A percentile compares a stretch with the other conserved stretches of the same genome.
Conservation (phyloP, 1,284 basidiomycete species). For the Naganishia liquefaciens region DNA sequence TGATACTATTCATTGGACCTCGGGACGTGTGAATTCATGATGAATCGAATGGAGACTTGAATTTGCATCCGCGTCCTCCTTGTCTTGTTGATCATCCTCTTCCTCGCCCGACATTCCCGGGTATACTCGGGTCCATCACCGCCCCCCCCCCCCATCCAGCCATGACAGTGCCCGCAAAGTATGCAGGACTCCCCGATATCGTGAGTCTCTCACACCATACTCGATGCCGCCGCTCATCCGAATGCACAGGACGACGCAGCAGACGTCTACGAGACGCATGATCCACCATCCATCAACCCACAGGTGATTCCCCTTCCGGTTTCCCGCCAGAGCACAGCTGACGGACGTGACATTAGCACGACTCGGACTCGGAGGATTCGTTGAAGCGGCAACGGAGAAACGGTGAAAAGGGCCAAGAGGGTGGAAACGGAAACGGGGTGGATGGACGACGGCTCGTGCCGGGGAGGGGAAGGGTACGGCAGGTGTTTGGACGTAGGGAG, state of each 20-base stretch:
- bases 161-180: no score
- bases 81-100: no score
- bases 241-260: constrained; percentile 29
- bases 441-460: constrained; percentile 20
- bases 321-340: no score
- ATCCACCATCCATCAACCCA: constrained; percentile 4
- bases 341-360: not conserved
- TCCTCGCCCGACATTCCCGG: no score
- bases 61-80: no score
- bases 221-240: not conserved
- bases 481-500: constrained; percentile 22
- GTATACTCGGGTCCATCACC: no score
- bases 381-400: not conserved
- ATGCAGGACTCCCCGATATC: no score
- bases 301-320: constrained; percentile 2
- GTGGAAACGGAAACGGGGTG: constrained; percentile 1
- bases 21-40: no score
- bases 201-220: no score
- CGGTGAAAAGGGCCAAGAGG: not conserved
- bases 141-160: no score
- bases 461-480: constrained; percentile 9
- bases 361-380: constrained; percentile 26
- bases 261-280: constrained; percentile 32
- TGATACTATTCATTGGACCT: no score
- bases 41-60: no score